Evolutionary conservation across 1,284 basidiomycete genomes (phyloP).

Genomic region (Boletus austroedulis): DNA sequence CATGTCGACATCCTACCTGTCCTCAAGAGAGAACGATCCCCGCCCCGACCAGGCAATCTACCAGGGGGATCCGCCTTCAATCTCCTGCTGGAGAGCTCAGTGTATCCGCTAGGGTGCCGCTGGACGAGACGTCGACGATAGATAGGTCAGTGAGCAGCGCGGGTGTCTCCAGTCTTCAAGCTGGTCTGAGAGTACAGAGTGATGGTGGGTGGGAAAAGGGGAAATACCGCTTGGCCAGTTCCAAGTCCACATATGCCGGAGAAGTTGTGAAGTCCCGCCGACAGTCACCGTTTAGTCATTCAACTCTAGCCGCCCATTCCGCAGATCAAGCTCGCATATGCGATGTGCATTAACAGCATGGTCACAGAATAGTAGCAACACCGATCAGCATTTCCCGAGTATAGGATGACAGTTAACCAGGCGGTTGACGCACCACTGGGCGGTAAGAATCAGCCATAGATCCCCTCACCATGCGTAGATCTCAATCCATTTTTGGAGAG

Average conservation of each 20-base stretch:
- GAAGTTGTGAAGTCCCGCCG: too few relatives aligned
- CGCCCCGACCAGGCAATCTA: neutral
- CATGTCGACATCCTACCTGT: neutral
- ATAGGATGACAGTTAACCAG: neutral
- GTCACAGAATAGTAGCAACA: conserved; percentile 2
- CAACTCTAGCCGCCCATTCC: neutral
- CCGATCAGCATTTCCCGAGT: conserved; percentile 2
- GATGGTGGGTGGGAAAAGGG: neutral
- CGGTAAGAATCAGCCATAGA: neutral
- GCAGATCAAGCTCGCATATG: neutral
- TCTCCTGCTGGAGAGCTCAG: neutral
- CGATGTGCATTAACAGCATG: neutral
- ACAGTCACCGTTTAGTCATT: neutral
- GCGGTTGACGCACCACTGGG: neutral
- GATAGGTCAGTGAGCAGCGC: neutral
- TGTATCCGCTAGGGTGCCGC: neutral
- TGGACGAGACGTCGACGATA: neutral
- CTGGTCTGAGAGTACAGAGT: neutral
- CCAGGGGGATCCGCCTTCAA: neutral
- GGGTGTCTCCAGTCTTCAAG: neutral
- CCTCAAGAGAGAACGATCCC: neutral
- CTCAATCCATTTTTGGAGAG: neutral
- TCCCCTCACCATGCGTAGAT: conserved; percentile 8
- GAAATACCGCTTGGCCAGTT: neutral
- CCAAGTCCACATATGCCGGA: neutral